Evolutionary conservation across 2,329 filamentous ascomycete genomes (phyloP), one percentile per base, ranked within the genome.

Genomic region (Cladophialophora carrionii): DNA sequence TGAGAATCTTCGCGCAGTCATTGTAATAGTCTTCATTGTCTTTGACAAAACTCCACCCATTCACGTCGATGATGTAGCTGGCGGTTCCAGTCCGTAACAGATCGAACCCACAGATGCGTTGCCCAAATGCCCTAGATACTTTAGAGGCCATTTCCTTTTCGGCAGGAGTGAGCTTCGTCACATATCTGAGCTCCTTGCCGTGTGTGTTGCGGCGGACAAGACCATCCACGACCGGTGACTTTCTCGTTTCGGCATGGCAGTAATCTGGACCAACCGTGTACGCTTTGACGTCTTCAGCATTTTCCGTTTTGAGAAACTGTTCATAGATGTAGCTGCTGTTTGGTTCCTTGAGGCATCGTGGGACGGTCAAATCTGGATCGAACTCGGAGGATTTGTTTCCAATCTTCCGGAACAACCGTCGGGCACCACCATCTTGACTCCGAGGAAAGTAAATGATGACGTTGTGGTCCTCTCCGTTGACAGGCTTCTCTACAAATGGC

Each of bases 1-100:
- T 91, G 58, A 99, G 81, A 56, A 98, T 96, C 65, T 83, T 88
- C 24, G 95, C 88, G 71, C 90, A 95, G 73, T 92, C 91, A 73
- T 98, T 91, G 76, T 99, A 99, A 77, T 99, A 99, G 66, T 96
- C 93, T 68, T 97, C 94, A 73, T 99, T 99, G 76, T 99, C 96
- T 77, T 99, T 99, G 76, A 99, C 95, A 73, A 99, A 99, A 75
- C 94, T 98, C 96, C 96, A 99, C 12, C 95, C 95, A 76, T 99
- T 99, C 72, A 99, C 95, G 73, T 99, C 95, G 71, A 99, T 99
- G 56, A 99, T 95, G 78, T 92, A 99, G 76, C 94, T 98, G 76
- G 91, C 91, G 17, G 92, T 91, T 57, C 87, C 88, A 12, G 93
- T 92, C 31, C 96, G 88, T 63, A 99, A 82, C 66, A 99, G 83